Conservation (phyloP, 768 basidiomycete species). For the Suillus placidus region DNA sequence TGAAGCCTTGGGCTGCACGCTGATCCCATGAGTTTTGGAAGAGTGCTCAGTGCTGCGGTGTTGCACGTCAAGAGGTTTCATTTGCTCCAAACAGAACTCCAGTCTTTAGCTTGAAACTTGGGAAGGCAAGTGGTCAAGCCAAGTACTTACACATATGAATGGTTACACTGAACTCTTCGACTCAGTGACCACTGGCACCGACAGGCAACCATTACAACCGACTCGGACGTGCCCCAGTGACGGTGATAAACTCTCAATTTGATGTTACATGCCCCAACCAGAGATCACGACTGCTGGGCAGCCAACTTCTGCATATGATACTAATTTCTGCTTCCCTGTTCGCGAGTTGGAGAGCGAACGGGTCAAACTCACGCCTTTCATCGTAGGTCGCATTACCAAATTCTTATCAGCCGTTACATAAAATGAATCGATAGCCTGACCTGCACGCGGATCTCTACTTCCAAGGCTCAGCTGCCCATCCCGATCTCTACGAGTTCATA, state of each 20-base stretch:
- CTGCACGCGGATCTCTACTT: conserved; percentile 47
- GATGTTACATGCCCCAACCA: not conserved
- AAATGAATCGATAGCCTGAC: conserved; percentile 38
- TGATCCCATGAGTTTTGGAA: no score
- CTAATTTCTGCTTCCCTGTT: conserved; percentile 56
- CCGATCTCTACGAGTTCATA: conserved; percentile 49
- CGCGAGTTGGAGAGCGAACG: conserved; percentile 50
- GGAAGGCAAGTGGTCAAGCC: no score
- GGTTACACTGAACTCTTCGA: not conserved
- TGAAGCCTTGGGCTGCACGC: no score
- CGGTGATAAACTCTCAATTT: no score
- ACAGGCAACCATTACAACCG: no score
- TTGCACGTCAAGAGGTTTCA: no score
- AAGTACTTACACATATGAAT: conserved; percentile 36
- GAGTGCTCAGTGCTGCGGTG: no score
- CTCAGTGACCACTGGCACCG: not conserved
- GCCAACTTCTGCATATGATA: conserved; percentile 29
- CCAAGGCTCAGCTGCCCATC: conserved; percentile 34
- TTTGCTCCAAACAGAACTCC: no score
- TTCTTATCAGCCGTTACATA: not conserved
- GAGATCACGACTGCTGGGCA: not conserved
- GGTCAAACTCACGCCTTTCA: conserved; percentile 53
- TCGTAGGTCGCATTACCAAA: conserved; percentile 17
- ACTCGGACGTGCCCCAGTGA: not conserved
- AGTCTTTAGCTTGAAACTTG: no score